Evolutionary conservation across 1,139 yeast genomes (phyloP), one percentile per base, ranked within the genome.

Genomic region (Nakaseomyces delphensis): DNA sequence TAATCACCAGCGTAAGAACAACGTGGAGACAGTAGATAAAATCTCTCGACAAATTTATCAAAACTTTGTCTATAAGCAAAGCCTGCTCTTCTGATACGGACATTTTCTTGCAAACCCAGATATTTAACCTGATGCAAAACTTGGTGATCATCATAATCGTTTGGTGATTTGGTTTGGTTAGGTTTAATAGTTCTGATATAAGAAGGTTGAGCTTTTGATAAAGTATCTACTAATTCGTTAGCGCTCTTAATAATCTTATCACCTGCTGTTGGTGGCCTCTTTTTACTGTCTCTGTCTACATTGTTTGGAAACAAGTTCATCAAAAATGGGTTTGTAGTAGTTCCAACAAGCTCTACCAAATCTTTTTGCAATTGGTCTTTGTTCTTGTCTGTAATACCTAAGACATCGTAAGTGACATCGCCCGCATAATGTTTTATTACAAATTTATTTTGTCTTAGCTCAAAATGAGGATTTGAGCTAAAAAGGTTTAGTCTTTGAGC

Each of bases 1-100:
- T 84, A 93, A 53, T 93, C 98, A 63, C 99, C 98, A 3, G 98
- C 99, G 65, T 93, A 93, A 5, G 97, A 93, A 30, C 97, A 89
- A 52, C 79, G 76, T 3, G 89, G 77, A 0, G 97, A 87, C 43
- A 93, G 70, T 44, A 93, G 67, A 62, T 86, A 91, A 62, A 93
- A 93, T 57, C 98, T 73, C 65, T 93, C 96, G n/a, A 87, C 96
- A 62, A 93, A 93, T 63, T 89, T 87, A 45, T 91, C 97, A 66
- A 87, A 93, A 0, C 96, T 84, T 50, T 95, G 95, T 66, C 99
- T 81, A 58, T 89, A 91, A 2, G 99, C 98, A 65, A 93, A 93
- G 40, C 99, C 99, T 0, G 99, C 98, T 69, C 98, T 83, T 70
- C 98, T 79, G 53, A 93, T 93, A 51, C 98, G 78, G 38, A 93